These are phyloP conservation scores for Suhomyces xylopsoci DNA, from an alignment of 805 yeast genomes.

Conservation along the genomic window DNA sequence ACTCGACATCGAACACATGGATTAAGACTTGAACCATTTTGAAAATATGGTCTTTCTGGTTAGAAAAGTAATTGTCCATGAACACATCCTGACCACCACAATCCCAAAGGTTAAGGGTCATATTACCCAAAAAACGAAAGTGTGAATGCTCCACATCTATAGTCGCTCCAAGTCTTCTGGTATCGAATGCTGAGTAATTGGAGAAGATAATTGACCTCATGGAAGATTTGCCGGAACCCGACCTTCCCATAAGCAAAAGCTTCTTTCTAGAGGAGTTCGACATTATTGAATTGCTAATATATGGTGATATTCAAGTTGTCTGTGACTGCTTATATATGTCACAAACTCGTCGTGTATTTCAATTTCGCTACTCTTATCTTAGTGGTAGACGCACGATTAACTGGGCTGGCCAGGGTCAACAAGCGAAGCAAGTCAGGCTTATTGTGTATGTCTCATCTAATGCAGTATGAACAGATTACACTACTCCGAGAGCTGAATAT, in stretches of 20 bases:
- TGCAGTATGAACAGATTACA: neutral
- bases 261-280: slow-evolving; percentile 37
- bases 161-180: slow-evolving; percentile 92
- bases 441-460: neutral
- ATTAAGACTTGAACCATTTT: slow-evolving; percentile 94
- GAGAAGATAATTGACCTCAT: slow-evolving; percentile 96
- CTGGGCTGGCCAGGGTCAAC: neutral
- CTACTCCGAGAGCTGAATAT: neutral
- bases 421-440: neutral
- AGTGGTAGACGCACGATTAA: neutral
- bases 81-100: slow-evolving; percentile 98
- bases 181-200: slow-evolving; percentile 94
- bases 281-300: slow-evolving; percentile 13
- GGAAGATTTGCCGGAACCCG: slow-evolving; percentile 96
- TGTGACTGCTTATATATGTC: neutral
- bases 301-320: neutral
- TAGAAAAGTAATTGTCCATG: slow-evolving; percentile 88
- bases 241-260: slow-evolving; percentile 68
- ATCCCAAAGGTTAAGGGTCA: slow-evolving; percentile 96
- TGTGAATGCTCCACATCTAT: slow-evolving; percentile 98
- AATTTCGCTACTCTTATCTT: neutral
- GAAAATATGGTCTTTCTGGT: slow-evolving; percentile 88
- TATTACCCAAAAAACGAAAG: slow-evolving; percentile 84
- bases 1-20: slow-evolving; percentile 94
- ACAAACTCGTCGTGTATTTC: neutral